A percentile compares a stretch with the other conserved stretches of the same genome.
Conservation (phyloP, 202 grass and related monocot genomes). For the Schoenoplectus tabernaemontani region DNA sequence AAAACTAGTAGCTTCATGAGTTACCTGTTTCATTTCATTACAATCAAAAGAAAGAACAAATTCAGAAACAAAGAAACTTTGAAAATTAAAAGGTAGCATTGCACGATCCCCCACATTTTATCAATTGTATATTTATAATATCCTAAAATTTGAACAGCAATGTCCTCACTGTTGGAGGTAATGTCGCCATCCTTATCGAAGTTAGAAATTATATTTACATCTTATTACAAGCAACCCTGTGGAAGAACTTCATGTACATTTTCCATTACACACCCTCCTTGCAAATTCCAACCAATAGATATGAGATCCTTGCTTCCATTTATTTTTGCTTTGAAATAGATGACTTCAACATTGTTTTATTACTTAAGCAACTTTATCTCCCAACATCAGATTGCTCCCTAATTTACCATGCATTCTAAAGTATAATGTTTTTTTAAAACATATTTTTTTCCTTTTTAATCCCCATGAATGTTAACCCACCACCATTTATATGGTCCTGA, state of each 20-base stretch:
- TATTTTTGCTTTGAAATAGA: background rate
- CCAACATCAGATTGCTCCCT: background rate
- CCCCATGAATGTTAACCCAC: background rate
- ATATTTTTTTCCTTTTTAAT: background rate
- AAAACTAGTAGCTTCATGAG: constrained; percentile 1
- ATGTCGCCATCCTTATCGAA: background rate
- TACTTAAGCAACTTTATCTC: background rate
- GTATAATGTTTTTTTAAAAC: background rate
- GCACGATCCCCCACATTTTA: background rate
- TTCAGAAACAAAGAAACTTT: background rate
- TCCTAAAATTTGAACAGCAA: background rate
- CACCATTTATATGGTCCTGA: background rate
- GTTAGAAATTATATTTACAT: background rate
- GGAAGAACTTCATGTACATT: background rate
- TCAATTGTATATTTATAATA: background rate
- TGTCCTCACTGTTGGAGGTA: background rate
- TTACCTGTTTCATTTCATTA: background rate
- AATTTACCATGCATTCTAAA: background rate
- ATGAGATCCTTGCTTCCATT: background rate
- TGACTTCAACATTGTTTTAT: background rate
- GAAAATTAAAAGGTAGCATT: background rate
- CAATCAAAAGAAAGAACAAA: background rate
- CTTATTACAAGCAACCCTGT: background rate
- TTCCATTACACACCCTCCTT: background rate
- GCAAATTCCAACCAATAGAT: background rate